Base-by-base conservation (phyloP, 1,139 yeast species). In the Saccharomyces pastorianus region DNA sequence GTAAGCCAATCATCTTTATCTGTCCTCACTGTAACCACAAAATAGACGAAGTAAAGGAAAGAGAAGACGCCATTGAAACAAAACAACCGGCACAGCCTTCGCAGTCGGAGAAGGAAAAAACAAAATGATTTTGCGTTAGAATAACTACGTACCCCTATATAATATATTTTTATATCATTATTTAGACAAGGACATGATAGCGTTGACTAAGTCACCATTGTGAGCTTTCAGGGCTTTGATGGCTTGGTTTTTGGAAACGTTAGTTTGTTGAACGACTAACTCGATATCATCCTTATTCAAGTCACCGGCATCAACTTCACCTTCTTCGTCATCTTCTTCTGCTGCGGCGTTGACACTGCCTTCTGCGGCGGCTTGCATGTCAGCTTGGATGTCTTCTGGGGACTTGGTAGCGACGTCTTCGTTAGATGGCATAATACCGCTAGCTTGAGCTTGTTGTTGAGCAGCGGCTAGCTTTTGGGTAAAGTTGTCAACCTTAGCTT, bases 151-250 rank as follows among this genome's bases (percentile, higher is more conserved):
- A 42, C 38, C 25, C 34, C 41, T 34, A 42, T 25, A 20, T 52
- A 46, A 49, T 17, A 25, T 31, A 46, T 29, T 42, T 28, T 26
- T 47, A 55, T 47, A 46, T 75, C 63, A 46, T 54, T 60, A 66
- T 55, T 65, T 66, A 48, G 93, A 83, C 73, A 91, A 80, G 64
- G 88, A 87, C 95, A 91, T 88, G 72, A 91, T 88, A 64, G 97
- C 93, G 72, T 90, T 91, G 73, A 93, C 97, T 77, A 93, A 84
- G 74, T 93, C 98, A 74, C 93, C 90, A 68, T 88, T 82, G 80
- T 91, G 91, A 65, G 82, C 84, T 74, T 81, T 85, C 74, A 93
- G 82, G 65, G 97, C 96, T 75, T 85, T 86, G 68, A 83, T 88
- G 61, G 98, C 98, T 80, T 88, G 87, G 64, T 82, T 83, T 78